Evolutionary conservation across 305 asterid species (phyloP).

Genomic region (Lippia alba): DNA sequence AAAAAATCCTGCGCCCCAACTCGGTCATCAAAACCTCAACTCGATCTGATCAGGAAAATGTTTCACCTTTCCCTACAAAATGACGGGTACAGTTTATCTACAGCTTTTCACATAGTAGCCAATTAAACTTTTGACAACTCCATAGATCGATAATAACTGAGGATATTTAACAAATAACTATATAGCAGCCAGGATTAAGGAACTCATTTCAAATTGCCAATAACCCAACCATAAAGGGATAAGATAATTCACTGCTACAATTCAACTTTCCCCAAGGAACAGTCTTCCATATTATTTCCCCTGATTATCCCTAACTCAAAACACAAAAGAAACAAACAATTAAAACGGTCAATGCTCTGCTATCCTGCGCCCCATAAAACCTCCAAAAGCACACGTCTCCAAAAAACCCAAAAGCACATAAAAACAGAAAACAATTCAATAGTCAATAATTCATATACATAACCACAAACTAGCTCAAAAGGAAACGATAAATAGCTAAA

Average conservation of each 20-base stretch:
- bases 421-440: slow-evolving; percentile 28
- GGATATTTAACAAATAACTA: neutral
- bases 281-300: neutral
- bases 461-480: slow-evolving; percentile 7
- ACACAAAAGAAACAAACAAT: slow-evolving; percentile 15
- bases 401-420: slow-evolving; percentile 21
- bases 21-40: slow-evolving; percentile 23
- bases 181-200: slow-evolving; percentile 22
- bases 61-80: slow-evolving; percentile 13
- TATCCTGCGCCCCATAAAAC: slow-evolving; percentile 30
- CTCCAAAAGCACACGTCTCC: slow-evolving; percentile 31
- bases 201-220: slow-evolving; percentile 19
- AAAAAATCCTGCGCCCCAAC: no score
- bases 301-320: slow-evolving; percentile 1
- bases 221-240: neutral
- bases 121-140: slow-evolving; percentile 16
- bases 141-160: slow-evolving; percentile 14
- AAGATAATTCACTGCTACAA: slow-evolving; percentile 30
- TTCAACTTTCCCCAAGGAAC: slow-evolving; percentile 13
- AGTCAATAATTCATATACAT: neutral
- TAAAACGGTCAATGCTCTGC: slow-evolving; percentile 33
- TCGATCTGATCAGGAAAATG: neutral
- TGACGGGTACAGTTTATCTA: slow-evolving; percentile 11
- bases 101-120: slow-evolving; percentile 15
- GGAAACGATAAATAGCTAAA: slow-evolving; percentile 1